These are phyloP conservation scores for Ramaria rubella DNA, from an alignment of 768 basidiomycete genomes.

Conservation along the genomic window DNA sequence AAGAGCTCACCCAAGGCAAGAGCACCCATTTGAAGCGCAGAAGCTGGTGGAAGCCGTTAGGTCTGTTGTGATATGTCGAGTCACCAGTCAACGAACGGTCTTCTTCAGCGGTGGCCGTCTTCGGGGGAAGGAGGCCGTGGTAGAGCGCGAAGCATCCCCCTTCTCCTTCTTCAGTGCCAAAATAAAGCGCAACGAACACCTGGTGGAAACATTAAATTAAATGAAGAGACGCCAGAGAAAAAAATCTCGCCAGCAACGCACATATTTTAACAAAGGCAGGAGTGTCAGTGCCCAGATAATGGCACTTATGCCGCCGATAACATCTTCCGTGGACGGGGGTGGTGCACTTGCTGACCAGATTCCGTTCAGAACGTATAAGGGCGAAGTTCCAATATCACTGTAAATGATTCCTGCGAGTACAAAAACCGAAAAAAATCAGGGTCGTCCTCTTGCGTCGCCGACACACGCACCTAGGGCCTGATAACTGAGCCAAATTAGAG, in stretches of 20 bases:
- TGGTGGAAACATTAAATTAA: constrained; percentile 16
- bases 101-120: constrained; percentile 37
- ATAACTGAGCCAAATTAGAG: constrained; percentile 24
- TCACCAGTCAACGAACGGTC: constrained; percentile 52
- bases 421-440: not conserved
- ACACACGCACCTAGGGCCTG: constrained; percentile 25
- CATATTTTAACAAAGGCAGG: constrained; percentile 60
- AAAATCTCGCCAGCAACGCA: constrained; percentile 19
- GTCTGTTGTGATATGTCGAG: constrained; percentile 20
- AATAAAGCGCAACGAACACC: constrained; percentile 43
- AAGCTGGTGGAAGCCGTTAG: constrained; percentile 25
- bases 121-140: constrained; percentile 53
- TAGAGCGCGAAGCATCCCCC: constrained; percentile 62
- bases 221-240: not conserved
- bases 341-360: constrained; percentile 48
- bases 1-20: constrained; percentile 44
- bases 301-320: constrained; percentile 56
- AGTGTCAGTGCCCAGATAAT: constrained; percentile 61
- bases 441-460: not conserved
- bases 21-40: constrained; percentile 38
- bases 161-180: constrained; percentile 54
- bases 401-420: constrained; percentile 33
- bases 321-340: constrained; percentile 48
- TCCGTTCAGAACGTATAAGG: constrained; percentile 59
- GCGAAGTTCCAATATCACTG: constrained; percentile 49